Base-by-base conservation (phyloP, 495 filamentous ascomycete genomes). In the Trypethelium eluteriae region DNA sequence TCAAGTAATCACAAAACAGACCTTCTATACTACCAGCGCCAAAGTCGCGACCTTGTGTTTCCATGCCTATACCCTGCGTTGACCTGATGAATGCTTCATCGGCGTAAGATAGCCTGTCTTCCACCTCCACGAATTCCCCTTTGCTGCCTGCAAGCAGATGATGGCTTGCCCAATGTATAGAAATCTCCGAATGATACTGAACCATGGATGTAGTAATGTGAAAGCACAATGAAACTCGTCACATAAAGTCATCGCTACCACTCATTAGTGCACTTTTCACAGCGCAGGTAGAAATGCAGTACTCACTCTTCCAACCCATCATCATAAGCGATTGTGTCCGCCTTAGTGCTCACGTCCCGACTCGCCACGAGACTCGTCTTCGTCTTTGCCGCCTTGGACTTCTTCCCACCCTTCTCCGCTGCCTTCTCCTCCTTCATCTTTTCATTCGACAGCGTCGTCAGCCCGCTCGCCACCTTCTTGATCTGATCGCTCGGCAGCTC, bases 401-500 rank as follows among this genome's bases (percentile, higher is more conserved):
- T 99, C 88, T 97, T 98, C 68, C 86, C 90, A 35, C 90, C 89
- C 82, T 96, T 98, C 70, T 96, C 93, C 2, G 90, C 86, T 12
- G 86, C 84, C 81, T 96, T 96, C 85, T 99, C 95, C 78, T 97
- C 94, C 81, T 91, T 95, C 91, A 96, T 90, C 84, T 94, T 97
- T 85, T 99, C 95, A 73, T 99, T 99, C 71, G 90, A 83, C 62
- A 96, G 81, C 11, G 89, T 87, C 32, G 92, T 93, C 73, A 98
- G 77, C 38, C 84, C 84, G 79, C 87, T 93, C 2, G 91, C 85
- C 66, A 96, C 84, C 82, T 97, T 96, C 85, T 96, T 96, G 74
- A 97, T 92, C 78, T 98, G 91, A 64, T 90, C 86, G 73, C 89
- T 93, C 9, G 88, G 84, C 66, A 98, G 78, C 59, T 98, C 95